Conservation (phyloP, 2,329 filamentous ascomycete genomes). For the Colletotrichum spaethianum region DNA sequence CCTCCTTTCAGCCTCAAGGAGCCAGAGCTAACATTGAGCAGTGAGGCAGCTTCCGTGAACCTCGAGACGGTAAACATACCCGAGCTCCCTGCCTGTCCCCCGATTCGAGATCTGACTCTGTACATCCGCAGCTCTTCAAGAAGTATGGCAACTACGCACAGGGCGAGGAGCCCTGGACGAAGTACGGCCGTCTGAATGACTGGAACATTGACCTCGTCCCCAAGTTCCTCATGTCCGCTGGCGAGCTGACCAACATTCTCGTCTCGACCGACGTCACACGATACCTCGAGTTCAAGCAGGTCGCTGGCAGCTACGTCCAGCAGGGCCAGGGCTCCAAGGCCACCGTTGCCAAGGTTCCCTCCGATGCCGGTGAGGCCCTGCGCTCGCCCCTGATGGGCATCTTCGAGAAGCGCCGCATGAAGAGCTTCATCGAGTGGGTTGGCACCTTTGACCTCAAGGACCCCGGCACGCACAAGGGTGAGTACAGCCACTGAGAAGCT, state of each 20-base stretch:
- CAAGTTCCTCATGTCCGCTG: conserved; percentile 98
- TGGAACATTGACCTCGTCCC: conserved; percentile 99
- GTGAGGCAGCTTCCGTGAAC: conserved; percentile 96
- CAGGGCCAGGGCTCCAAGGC: conserved; percentile 86
- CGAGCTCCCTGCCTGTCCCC: conserved; percentile 47
- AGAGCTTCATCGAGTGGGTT: conserved; percentile 97
- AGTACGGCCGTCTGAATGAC: conserved; percentile 96
- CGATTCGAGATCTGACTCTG: conserved; percentile 34
- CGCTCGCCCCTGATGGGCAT: conserved; percentile 95
- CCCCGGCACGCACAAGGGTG: conserved; percentile 90
- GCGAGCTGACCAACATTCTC: conserved; percentile 98
- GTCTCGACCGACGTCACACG: conserved; percentile 93
- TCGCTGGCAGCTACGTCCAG: conserved; percentile 96
- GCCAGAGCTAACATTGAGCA: conserved; percentile 52
- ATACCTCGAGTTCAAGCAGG: conserved; percentile 94
- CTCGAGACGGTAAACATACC: conserved; percentile 81
- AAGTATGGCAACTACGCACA: conserved; percentile 88
- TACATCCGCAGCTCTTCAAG: conserved; percentile 83
- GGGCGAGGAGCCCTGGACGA: conserved; percentile 95
- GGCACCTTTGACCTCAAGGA: conserved; percentile 88
- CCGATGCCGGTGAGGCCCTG: conserved; percentile 90
- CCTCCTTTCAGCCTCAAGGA: conserved; percentile 16
- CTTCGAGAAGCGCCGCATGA: conserved; percentile 97
- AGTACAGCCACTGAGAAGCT: conserved; percentile 43
- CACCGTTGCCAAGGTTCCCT: conserved; percentile 96